Evolutionary conservation across 2,329 filamentous ascomycete species (phyloP), one percentile per base, ranked within the genome.

Genomic region (Pseudogymnoascus sp.): DNA sequence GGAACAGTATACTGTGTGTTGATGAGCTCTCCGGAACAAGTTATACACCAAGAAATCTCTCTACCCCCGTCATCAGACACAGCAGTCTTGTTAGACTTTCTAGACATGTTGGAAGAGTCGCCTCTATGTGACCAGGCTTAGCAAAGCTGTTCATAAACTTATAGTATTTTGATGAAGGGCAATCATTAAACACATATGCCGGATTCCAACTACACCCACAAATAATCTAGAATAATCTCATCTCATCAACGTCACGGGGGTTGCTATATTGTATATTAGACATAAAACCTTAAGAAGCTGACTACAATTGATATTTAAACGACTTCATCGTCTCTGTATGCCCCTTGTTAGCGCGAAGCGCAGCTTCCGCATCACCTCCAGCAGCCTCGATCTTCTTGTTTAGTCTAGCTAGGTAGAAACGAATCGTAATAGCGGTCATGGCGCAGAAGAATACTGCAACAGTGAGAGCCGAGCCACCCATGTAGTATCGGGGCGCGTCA

Each of bases 401-500:
- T 39, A 21, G 31, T 16, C 57, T 60, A 19, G 28, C 36, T n/a
- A 60, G 37, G 16, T 39, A 60, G 25, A 60, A 37, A 39, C 57
- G 57, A 34, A 60, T 34, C 57, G 36, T 39, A 37, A 60, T 60
- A 23, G 57, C 28, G 16, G 57, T 36, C 31, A 39, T 36, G 37
- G 57, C 57, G 19, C 57, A 60, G 1, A 60, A 19, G 21, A 60
- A 19, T 6, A 60, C 31, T 13, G 57, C 57, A 13, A 16, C 57
- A 8, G 57, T 60, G 10, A 60, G 57, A n/a, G 13, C 43, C 6
- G 43, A 48, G 21, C 64, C 11, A 64, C 72, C 74, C n/a, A 67
- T 68, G 45, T 72, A 72, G 64, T 74, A 74, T 13, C 70, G 61
- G 19, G 72, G 72, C 64, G 72, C 71, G 60, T 73, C 70, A 63